These are phyloP conservation scores for Globisporangium recalcitrans DNA, from an alignment of 352 stramenopile species.

Conservation along the genomic window DNA sequence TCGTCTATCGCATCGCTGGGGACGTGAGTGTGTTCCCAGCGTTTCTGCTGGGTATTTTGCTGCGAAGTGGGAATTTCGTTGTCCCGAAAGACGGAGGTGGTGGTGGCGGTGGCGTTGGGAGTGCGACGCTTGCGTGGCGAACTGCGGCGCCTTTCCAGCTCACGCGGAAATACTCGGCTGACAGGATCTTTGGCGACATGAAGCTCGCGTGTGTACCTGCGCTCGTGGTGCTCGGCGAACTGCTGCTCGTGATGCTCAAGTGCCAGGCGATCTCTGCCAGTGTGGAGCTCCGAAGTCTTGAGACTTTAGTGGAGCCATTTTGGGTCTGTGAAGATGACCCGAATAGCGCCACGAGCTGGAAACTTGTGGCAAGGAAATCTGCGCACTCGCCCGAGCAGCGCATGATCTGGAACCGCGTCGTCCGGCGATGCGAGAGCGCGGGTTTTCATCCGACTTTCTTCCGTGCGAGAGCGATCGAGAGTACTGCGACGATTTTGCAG, in stretches of 20 bases:
- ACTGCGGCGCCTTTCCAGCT: constrained; percentile 33
- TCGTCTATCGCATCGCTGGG: constrained; percentile 40
- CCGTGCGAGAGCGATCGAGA: not conserved
- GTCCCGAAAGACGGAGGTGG: constrained; percentile 4
- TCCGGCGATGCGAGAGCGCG: constrained; percentile 46
- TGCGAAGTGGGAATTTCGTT: constrained; percentile 42
- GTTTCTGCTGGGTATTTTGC: constrained; percentile 30
- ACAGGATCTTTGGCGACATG: constrained; percentile 38
- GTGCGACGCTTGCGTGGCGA: constrained; percentile 22
- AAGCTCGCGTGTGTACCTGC: constrained; percentile 27
- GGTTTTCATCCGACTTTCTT: constrained; percentile 27
- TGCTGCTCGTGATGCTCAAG: constrained; percentile 46
- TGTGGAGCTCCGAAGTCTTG: constrained; percentile 28
- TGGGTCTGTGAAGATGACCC: constrained; percentile 30
- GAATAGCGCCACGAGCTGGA: not conserved
- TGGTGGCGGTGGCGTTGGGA: not conserved
- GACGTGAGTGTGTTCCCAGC: constrained; percentile 34
- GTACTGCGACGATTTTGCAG: not conserved
- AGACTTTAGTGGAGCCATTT: constrained; percentile 37
- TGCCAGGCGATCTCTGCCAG: constrained; percentile 15
- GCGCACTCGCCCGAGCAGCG: constrained; percentile 27
- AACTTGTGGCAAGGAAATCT: not conserved
- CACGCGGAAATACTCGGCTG: constrained; percentile 40
- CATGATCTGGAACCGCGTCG: constrained; percentile 61
- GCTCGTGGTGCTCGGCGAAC: constrained; percentile 43